Percentiles rank a stretch among this genome's conserved stretches.
These are phyloP conservation scores for Tetrahymena borealis DNA, from an alignment of 73 alveolate species.

Conservation along the genomic window DNA sequence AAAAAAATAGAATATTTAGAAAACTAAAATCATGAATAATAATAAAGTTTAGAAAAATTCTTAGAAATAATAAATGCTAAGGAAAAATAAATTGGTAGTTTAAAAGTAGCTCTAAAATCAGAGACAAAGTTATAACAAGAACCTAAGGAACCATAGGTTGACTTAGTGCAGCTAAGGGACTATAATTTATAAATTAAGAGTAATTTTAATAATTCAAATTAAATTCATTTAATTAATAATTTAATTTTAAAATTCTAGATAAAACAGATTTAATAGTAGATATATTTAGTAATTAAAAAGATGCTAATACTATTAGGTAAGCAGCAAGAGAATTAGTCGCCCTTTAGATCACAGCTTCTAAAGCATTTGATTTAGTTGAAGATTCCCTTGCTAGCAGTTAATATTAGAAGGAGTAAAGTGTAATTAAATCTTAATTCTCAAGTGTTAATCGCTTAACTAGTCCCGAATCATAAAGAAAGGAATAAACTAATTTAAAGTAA, in stretches of 20 bases:
- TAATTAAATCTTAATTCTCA: background rate
- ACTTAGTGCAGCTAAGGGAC: background rate
- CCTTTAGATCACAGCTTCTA: background rate
- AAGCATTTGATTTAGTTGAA: background rate
- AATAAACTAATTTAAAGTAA: background rate
- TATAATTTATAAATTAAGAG: background rate
- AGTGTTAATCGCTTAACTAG: background rate
- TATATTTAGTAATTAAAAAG: background rate
- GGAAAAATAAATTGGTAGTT: background rate
- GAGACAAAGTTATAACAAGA: background rate
- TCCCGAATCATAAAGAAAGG: background rate
- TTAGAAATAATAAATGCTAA: background rate
- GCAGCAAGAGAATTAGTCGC: background rate
- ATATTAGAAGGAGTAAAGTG: background rate
- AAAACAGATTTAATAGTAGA: background rate
- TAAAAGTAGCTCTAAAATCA: background rate
- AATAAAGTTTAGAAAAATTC: background rate
- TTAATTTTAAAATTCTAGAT: background rate
- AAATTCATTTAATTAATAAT: too few species aligned
- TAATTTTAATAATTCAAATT: background rate
- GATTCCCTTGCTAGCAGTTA: background rate
- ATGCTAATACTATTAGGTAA: background rate
- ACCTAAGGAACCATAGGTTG: background rate
- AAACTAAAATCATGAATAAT: background rate
- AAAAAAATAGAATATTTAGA: background rate